Percentiles rank a stretch among this genome's conserved stretches.
phyloP scores from a whole-genome alignment of 805 yeast genomes.

The Sugiyamaella floridensis region DNA sequence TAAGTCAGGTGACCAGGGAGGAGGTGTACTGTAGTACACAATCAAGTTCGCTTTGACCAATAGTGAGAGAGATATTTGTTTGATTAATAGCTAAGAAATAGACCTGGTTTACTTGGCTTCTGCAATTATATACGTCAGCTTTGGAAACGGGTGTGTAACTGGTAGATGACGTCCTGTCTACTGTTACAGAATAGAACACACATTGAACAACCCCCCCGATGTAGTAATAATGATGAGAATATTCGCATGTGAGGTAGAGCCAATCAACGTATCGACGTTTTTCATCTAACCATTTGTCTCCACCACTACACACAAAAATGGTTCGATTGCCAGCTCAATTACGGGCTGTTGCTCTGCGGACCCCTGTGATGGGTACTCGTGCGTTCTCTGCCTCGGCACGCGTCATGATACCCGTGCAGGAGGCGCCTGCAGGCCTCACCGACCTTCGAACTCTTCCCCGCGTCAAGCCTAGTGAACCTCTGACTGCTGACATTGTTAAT shows the following conservation, averaged over 20 bases:
- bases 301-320: not conserved
- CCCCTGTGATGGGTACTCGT: not conserved
- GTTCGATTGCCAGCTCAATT: not conserved
- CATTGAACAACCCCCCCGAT: too few species aligned
- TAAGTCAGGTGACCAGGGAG: not conserved
- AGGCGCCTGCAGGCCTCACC: slow-evolving; percentile 30
- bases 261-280: not conserved
- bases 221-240: too few species aligned
- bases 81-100: too few species aligned
- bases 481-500: slow-evolving; percentile 41
- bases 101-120: too few species aligned
- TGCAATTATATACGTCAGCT: too few species aligned
- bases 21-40: too few species aligned
- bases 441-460: slow-evolving; percentile 26
- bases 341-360: not conserved
- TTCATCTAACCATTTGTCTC: not conserved
- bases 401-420: slow-evolving; percentile 4
- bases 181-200: too few species aligned
- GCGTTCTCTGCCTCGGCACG: not conserved
- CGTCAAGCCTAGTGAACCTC: slow-evolving; percentile 20
- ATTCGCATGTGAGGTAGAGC: not conserved
- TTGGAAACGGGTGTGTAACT: too few species aligned
- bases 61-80: too few species aligned
- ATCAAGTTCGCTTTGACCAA: too few species aligned
- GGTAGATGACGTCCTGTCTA: too few species aligned